Conservation (phyloP, 1,284 basidiomycete species). For the Tylopilus orsonianus region DNA sequence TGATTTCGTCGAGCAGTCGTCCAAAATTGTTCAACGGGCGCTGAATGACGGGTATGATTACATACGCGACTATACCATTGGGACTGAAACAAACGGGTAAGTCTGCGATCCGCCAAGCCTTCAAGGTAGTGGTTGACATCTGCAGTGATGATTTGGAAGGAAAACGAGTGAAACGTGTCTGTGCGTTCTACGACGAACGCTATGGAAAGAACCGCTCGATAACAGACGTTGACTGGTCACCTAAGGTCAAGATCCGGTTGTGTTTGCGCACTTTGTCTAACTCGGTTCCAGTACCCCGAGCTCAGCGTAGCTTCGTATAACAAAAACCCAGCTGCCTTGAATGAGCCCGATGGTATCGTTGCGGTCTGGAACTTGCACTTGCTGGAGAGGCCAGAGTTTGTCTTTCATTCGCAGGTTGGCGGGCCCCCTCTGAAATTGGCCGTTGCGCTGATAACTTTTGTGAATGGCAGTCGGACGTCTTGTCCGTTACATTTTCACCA, state of each 20-base stretch:
- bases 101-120: conserved; percentile 27
- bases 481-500: conserved; percentile 94
- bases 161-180: conserved; percentile 82
- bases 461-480: conserved; percentile 83
- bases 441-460: conserved; percentile 14
- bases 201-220: conserved; percentile 91
- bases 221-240: conserved; percentile 97
- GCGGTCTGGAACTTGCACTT: conserved; percentile 98
- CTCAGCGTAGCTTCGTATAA: conserved; percentile 95
- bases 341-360: conserved; percentile 95
- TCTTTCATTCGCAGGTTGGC: conserved; percentile 93
- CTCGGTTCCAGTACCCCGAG: conserved; percentile 79
- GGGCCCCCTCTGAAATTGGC: conserved; percentile 5
- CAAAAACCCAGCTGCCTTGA: conserved; percentile 87
- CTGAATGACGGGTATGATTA: conserved; percentile 97
- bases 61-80: conserved; percentile 91
- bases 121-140: conserved; percentile 1
- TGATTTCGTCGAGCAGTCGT: conserved; percentile 93
- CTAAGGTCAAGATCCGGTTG: conserved; percentile 59
- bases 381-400: conserved; percentile 92
- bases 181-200: conserved; percentile 86
- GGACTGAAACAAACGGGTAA: conserved; percentile 72
- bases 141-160: conserved; percentile 86
- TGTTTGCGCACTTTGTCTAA: conserved; percentile 6
- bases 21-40: conserved; percentile 94